Conservation (phyloP, 352 stramenopile genomes). For the Phytophthora pluvialis region DNA sequence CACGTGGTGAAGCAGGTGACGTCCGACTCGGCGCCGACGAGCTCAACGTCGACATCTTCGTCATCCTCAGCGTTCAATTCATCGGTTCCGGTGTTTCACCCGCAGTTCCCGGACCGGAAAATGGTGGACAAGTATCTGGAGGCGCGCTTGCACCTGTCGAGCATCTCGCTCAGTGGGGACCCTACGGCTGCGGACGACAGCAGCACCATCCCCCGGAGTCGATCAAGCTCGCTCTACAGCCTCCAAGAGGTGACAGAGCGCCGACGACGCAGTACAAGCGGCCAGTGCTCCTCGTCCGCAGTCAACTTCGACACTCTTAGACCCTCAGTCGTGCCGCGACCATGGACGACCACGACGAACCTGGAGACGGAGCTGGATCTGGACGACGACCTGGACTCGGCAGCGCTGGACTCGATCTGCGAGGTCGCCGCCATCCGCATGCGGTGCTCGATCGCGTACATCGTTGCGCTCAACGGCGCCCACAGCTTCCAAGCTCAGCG, state of each 20-base stretch:
- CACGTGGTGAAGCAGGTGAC: constrained; percentile 58
- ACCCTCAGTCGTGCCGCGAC: constrained; percentile 15
- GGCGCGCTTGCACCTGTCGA: constrained; percentile 44
- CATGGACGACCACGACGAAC: constrained; percentile 29
- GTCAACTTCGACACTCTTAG: constrained; percentile 1
- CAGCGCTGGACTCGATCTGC: constrained; percentile 64
- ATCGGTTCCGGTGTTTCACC: constrained; percentile 27
- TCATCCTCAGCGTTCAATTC: constrained; percentile 21
- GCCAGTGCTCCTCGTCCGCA: constrained; percentile 24
- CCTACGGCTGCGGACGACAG: constrained; percentile 3
- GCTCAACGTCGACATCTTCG: constrained; percentile 22
- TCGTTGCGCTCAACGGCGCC: constrained; percentile 39
- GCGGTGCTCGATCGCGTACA: constrained; percentile 51
- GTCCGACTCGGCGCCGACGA: constrained; percentile 24
- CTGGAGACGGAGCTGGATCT: constrained; percentile 37
- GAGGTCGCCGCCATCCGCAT: constrained; percentile 57
- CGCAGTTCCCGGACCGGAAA: constrained; percentile 38
- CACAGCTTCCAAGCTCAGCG: constrained; percentile 31
- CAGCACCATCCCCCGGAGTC: not conserved
- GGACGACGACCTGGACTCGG: constrained; percentile 39
- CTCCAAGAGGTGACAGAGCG: constrained; percentile 19
- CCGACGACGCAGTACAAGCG: constrained; percentile 29
- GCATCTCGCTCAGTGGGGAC: constrained; percentile 27
- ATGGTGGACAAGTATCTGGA: constrained; percentile 68
- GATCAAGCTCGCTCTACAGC: constrained; percentile 23